Evolutionary conservation across 441 rosid genomes (phyloP).

Genomic region (Pelargonium cotyledonis): DNA sequence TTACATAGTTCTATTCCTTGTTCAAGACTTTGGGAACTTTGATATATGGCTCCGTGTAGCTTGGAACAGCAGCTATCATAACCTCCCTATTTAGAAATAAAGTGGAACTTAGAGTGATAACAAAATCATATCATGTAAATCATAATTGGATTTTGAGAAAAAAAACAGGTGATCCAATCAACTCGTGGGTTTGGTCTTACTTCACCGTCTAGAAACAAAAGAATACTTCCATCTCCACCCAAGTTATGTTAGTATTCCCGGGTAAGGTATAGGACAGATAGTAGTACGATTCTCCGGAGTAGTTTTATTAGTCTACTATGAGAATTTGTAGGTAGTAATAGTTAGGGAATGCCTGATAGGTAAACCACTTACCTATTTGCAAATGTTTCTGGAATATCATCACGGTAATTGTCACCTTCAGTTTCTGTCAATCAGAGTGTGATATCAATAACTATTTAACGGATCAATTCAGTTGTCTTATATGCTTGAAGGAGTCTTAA

Average conservation of each 20-base stretch:
- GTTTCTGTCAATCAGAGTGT: constrained; percentile 35
- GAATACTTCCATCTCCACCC: too few species aligned
- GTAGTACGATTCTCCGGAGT: too few species aligned
- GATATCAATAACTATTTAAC: constrained; percentile 2
- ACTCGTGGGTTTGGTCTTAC: too few species aligned
- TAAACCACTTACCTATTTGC: constrained; percentile 41
- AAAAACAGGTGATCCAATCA: not conserved
- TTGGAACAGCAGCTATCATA: constrained; percentile 54
- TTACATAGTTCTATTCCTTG: constrained; percentile 40
- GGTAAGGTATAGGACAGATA: too few species aligned
- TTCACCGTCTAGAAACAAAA: too few species aligned
- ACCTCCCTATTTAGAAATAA: constrained; percentile 39
- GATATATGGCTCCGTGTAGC: constrained; percentile 57
- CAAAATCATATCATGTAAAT: not conserved
- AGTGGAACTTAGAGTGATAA: not conserved
- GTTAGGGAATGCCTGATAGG: too few species aligned
- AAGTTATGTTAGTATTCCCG: too few species aligned
- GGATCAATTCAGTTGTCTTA: not conserved
- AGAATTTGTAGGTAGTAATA: too few species aligned
- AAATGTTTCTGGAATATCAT: constrained; percentile 64
- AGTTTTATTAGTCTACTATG: too few species aligned
- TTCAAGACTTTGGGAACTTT: constrained; percentile 68
- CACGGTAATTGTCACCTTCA: constrained; percentile 49
- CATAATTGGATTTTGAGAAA: not conserved
- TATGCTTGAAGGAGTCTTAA: not conserved